phyloP scores from a whole-genome alignment of 2,329 filamentous ascomycete genomes.

The Aureobasidium sp. region DNA sequence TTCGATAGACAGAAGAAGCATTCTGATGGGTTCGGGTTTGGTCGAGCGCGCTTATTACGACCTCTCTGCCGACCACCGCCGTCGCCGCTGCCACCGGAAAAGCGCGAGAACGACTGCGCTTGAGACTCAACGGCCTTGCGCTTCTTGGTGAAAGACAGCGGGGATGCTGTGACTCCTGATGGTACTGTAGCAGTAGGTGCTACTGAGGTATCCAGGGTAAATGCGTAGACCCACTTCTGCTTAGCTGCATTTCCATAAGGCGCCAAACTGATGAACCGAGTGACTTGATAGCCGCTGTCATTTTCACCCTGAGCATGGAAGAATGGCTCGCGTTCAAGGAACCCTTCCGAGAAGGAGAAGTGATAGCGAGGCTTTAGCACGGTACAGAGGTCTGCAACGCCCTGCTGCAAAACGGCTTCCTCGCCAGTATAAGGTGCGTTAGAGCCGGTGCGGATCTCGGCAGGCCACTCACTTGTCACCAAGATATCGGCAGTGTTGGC shows the following conservation, averaged over 20 bases:
- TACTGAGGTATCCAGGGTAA: constrained; percentile 55
- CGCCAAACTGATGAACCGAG: constrained; percentile 85
- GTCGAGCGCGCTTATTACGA: constrained; percentile 34
- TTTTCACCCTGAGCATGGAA: constrained; percentile 55
- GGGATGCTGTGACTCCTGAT: constrained; percentile 65
- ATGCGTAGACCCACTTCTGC: constrained; percentile 72
- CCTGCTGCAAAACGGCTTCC: constrained; percentile 45
- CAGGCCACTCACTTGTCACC: constrained; percentile 80
- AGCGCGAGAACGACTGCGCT: constrained; percentile 46
- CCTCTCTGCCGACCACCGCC: constrained; percentile 38
- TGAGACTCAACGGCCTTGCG: constrained; percentile 30
- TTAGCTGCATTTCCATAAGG: constrained; percentile 68
- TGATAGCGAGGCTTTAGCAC: constrained; percentile 87
- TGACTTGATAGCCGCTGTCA: constrained; percentile 55
- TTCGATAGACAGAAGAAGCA: constrained; percentile 98
- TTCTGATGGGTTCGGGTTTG: constrained; percentile 52
- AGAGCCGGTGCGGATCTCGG: constrained; percentile 62
- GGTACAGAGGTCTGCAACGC: constrained; percentile 70
- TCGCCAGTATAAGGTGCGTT: constrained; percentile 49
- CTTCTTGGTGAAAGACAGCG: constrained; percentile 58
- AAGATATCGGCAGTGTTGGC: constrained; percentile 79
- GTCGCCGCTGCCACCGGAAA: constrained; percentile 37
- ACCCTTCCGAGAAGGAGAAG: constrained; percentile 65
- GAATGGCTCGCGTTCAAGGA: constrained; percentile 91
- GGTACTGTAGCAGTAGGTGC: constrained; percentile 58